These are phyloP conservation scores for Aspergillus baeticus DNA, from an alignment of 495 filamentous ascomycete genomes.

Conservation along the genomic window DNA sequence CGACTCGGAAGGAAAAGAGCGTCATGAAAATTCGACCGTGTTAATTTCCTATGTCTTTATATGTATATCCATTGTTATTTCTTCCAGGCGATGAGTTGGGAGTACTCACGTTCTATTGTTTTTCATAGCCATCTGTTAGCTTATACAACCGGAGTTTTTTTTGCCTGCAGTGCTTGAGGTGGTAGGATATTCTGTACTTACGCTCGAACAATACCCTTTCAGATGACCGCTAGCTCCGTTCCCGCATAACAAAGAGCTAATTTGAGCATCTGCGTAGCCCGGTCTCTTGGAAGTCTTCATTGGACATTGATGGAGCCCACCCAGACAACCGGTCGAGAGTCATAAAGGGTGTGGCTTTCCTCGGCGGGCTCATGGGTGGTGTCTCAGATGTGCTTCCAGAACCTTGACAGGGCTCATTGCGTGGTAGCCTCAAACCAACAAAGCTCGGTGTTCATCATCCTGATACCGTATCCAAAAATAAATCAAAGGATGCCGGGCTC, in stretches of 20 bases:
- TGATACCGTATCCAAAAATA: background rate
- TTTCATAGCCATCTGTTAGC: slow-evolving; percentile 40
- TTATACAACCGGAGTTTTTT: slow-evolving; percentile 31
- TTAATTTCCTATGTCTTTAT: slow-evolving; percentile 42
- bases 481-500: background rate
- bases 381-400: background rate
- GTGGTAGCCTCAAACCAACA: background rate
- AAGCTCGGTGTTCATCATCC: background rate
- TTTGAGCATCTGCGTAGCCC: background rate
- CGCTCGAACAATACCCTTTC: background rate
- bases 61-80: slow-evolving; percentile 48
- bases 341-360: background rate
- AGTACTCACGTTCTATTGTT: slow-evolving; percentile 43
- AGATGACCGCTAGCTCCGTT: background rate
- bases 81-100: slow-evolving; percentile 44
- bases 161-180: slow-evolving; percentile 5
- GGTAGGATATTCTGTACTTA: background rate
- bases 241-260: background rate
- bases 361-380: background rate
- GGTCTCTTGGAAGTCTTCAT: background rate
- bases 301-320: background rate
- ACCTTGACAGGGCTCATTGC: background rate
- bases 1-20: slow-evolving; percentile 19
- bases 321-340: background rate
- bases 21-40: slow-evolving; percentile 42